Evolutionary conservation across 176 grass and related monocot genomes (phyloP), one percentile per base, ranked within the genome.

Genomic region (Oryza nivara): DNA sequence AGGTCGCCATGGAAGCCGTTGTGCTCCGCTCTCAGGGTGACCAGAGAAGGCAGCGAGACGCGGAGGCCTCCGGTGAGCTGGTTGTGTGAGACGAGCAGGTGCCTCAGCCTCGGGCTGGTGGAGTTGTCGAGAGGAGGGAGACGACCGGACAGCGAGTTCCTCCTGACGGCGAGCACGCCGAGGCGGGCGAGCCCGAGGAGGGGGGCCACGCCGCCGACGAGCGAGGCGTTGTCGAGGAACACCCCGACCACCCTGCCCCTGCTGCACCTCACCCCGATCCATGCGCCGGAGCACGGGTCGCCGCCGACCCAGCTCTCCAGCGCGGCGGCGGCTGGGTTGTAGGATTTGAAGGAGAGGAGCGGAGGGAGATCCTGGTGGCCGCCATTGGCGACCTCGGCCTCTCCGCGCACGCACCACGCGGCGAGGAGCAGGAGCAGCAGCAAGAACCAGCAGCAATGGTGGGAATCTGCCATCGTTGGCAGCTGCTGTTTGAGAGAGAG

Each of bases 71-170:
- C 92, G 17, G 6, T 79, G 32, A 94, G 74, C 4, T 26, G 8
- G 75, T 89, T 94, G 81, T 67, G 87, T 65, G 92, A 82, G 54
- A 91, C 23, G 4, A 89, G 85, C 61, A 94, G 87, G 67, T 91
- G 92, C 54, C 84, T 43, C 72, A 91, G 45, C 25, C 68, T 60
- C 3, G 87, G 87, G 73, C 52, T 91, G 65, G 84, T 87, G 73
- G 72, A 52, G 81, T 76, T 79, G 81, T 73, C 66, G 34, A 91
- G 65, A 2, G 43, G 73, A 6, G 92, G 83, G 23, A 91, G 80
- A 2, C 72, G 12, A 64, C 86, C 86, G 19, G 72, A 61, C 25
- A 94, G 86, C 15, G 67, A 77, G 84, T 94, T 94, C 61, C 75
- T 84, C 77, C 89, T 84, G 11, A 94, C 47, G 86, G 86, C 74